phyloP scores from a whole-genome alignment of 805 yeast species.

The Grigorovia yakushimaensis region DNA sequence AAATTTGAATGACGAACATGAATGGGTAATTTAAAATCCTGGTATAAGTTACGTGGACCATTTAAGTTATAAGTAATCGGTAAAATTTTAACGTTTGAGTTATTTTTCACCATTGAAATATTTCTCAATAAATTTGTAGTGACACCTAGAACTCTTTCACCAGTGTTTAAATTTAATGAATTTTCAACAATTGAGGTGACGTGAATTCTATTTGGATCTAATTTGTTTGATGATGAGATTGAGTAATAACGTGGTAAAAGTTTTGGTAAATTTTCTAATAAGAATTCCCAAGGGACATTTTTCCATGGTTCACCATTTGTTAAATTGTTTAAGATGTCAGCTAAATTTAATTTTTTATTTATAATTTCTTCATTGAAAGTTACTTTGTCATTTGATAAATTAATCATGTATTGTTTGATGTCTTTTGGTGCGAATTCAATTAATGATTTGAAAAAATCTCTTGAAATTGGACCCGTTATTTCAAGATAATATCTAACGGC shows the following conservation, averaged over 20 bases:
- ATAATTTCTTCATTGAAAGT: constrained; percentile 59
- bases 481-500: constrained; percentile 80
- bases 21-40: constrained; percentile 59
- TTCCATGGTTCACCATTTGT: constrained; percentile 65
- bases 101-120: constrained; percentile 52
- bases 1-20: constrained; percentile 93
- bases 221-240: constrained; percentile 78
- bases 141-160: constrained; percentile 50
- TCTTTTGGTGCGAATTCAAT: constrained; percentile 76
- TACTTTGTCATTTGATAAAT: constrained; percentile 58
- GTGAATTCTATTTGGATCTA: constrained; percentile 66
- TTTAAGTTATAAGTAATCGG: constrained; percentile 54
- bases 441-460: constrained; percentile 68
- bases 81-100: constrained; percentile 25
- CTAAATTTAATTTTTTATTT: constrained; percentile 52
- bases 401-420: constrained; percentile 31
- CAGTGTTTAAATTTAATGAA: constrained; percentile 25
- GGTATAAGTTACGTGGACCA: constrained; percentile 68
- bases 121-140: constrained; percentile 80
- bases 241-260: constrained; percentile 94
- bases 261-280: constrained; percentile 71
- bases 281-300: constrained; percentile 70
- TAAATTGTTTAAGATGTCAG: constrained; percentile 57
- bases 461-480: constrained; percentile 86
- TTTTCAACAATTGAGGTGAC: constrained; percentile 91